Base-by-base conservation (phyloP, 2,329 filamentous ascomycete genomes). In the Zasmidium angulare region DNA sequence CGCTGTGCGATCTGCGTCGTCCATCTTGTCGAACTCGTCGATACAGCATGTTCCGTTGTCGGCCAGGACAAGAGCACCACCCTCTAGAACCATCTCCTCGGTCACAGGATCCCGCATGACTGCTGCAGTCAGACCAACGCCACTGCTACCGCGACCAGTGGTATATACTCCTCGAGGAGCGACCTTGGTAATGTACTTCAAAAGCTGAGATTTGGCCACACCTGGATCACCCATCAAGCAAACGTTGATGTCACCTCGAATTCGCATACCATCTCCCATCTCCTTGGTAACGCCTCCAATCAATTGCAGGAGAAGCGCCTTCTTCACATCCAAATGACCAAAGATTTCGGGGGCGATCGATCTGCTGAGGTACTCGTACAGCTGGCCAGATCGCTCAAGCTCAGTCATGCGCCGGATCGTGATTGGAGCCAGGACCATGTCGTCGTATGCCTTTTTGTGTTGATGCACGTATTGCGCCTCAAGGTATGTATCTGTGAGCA, bases 201-300 rank as follows among this genome's bases (percentile, higher is more conserved):
- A 84, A 66, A 99, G 81, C 80, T 99, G 95, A 40, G 95, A 99
- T 80, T 99, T 99, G 79, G 95, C 95, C 73, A 99, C 95, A 91
- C 95, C 95, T 74, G 95, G 95, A 72, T 99, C 95, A 83, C 95
- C 95, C 95, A 99, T 99, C 71, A 99, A 80, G 75, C 95, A 98
- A 63, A 99, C 89, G 78, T 99, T 99, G 81, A 99, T 96, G 72
- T 99, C 95, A 70, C 95, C 95, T 83, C 95, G 91, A 74, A 99
- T 99, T 71, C 92, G 89, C 95, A 99, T 98, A 61, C 95, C 95
- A 71, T 99, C 95, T 54, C 92, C 92, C 84, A 98, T 96, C 71
- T 95, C 89, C 77, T 99, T 99, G 2, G 88, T 95, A 1, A 97
- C 93, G 79, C 95, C 95, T 62, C 95, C 95, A 66, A 99, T 96